Percentiles rank a stretch among this genome's conserved stretches.
Conservation (phyloP, 257 asterid species). For the Ilex aquifolium region DNA sequence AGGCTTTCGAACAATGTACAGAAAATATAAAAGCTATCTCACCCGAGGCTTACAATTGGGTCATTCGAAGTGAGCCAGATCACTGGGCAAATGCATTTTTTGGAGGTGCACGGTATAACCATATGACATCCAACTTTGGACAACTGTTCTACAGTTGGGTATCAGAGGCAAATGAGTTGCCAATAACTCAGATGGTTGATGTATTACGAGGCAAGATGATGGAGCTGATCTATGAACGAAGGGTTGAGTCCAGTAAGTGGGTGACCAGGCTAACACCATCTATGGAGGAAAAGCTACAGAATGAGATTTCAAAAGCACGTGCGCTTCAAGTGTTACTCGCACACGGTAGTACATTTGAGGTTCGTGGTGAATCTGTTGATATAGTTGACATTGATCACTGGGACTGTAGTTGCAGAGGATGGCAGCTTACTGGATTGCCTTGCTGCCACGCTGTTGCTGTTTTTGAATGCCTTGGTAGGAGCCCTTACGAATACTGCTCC, state of each 20-base stretch:
- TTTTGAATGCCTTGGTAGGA: conserved; percentile 2
- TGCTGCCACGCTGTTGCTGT: conserved; percentile 3
- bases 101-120: conserved; percentile 1
- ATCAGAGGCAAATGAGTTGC: conserved; percentile 1
- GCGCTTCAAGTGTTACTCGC: conserved; percentile 1
- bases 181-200: conserved; percentile 1
- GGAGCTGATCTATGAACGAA: not conserved
- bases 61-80: not conserved
- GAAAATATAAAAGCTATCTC: conserved; percentile 1
- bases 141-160: conserved; percentile 1
- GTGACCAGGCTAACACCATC: not conserved
- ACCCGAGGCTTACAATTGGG: not conserved
- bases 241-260: conserved; percentile 1
- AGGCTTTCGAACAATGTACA: not conserved
- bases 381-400: not conserved
- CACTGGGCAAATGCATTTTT: conserved; percentile 3
- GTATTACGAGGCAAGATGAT: conserved; percentile 1
- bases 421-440: conserved; percentile 5
- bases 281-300: not conserved
- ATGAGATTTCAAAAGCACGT: not conserved
- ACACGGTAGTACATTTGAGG: not conserved
- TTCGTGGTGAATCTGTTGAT: conserved; percentile 2
- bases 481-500: conserved; percentile 1
- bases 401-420: conserved; percentile 1
- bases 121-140: not conserved